These are phyloP conservation scores for Colletotrichum sp. DNA, from an alignment of 2,329 filamentous ascomycete species.

Conservation along the genomic window DNA sequence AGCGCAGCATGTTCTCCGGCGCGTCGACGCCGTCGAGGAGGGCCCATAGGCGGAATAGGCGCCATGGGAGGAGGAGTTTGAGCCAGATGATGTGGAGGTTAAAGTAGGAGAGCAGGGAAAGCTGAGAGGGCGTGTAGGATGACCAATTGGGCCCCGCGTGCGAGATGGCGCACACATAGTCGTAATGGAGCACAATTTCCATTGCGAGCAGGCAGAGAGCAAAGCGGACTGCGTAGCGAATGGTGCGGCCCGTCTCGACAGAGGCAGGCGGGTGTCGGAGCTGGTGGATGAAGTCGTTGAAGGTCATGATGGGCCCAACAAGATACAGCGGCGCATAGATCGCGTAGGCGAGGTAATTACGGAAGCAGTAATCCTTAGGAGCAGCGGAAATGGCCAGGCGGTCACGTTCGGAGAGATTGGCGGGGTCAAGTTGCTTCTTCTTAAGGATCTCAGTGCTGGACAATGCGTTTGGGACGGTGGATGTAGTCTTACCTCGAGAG, in stretches of 20 bases:
- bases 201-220: conserved; percentile 80
- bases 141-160: conserved; percentile 81
- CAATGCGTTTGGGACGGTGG: neutral
- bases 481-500: conserved; percentile 76
- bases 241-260: conserved; percentile 72
- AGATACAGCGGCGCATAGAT: conserved; percentile 95
- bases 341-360: conserved; percentile 87
- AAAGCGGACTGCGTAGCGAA: conserved; percentile 85
- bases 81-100: conserved; percentile 98
- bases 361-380: conserved; percentile 74
- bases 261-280: conserved; percentile 74
- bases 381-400: conserved; percentile 79
- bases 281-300: conserved; percentile 97
- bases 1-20: conserved; percentile 97
- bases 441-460: conserved; percentile 70
- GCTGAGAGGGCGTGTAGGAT: conserved; percentile 83
- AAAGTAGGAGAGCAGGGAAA: conserved; percentile 91
- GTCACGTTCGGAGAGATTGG: conserved; percentile 86
- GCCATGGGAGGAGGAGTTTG: conserved; percentile 94
- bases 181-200: conserved; percentile 89
- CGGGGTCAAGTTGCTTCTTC: conserved; percentile 96
- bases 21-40: conserved; percentile 91
- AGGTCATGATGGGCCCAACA: conserved; percentile 90
- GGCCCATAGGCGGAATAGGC: conserved; percentile 98
- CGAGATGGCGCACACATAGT: conserved; percentile 93